phyloP scores from a whole-genome alignment of 768 basidiomycete species.

The Piloderma croceum region DNA sequence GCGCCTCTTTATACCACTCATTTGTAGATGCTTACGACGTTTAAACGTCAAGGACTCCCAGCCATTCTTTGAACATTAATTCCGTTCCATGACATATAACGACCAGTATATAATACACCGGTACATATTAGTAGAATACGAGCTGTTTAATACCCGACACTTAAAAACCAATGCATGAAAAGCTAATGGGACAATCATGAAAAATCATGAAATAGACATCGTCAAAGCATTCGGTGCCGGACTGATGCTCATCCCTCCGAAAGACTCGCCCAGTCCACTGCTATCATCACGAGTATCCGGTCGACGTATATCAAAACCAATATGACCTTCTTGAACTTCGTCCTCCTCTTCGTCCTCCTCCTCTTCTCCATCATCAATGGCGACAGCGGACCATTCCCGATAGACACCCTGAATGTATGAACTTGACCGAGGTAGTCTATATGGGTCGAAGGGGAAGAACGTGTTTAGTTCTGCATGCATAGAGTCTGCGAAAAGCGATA shows the following conservation, averaged over 20 bases:
- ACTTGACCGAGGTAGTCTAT: constrained; percentile 76
- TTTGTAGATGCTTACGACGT: no score
- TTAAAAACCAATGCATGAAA: no score
- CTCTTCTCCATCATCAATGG: constrained; percentile 61
- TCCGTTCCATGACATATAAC: no score
- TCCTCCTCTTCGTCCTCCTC: constrained; percentile 63
- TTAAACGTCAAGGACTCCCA: no score
- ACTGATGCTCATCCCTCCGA: constrained; percentile 83
- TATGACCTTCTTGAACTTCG: constrained; percentile 28
- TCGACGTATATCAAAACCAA: constrained; percentile 19
- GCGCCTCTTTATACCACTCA: no score
- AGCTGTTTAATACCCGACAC: no score
- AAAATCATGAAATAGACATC: no score
- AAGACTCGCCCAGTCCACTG: constrained; percentile 57
- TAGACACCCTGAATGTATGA: constrained; percentile 79
- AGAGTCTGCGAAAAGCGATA: constrained; percentile 25
- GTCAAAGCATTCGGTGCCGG: no score
- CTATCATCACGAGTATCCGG: constrained; percentile 28
- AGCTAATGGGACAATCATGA: no score
- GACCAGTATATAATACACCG: no score
- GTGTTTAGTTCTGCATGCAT: constrained; percentile 72
- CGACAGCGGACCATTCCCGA: constrained; percentile 84
- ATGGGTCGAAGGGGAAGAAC: constrained; percentile 99
- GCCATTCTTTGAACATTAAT: no score
- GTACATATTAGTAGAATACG: no score